Percentiles rank a stretch among this genome's conserved stretches.
Conservation (phyloP, 345 rosid genomes). For the Salix viminalis region DNA sequence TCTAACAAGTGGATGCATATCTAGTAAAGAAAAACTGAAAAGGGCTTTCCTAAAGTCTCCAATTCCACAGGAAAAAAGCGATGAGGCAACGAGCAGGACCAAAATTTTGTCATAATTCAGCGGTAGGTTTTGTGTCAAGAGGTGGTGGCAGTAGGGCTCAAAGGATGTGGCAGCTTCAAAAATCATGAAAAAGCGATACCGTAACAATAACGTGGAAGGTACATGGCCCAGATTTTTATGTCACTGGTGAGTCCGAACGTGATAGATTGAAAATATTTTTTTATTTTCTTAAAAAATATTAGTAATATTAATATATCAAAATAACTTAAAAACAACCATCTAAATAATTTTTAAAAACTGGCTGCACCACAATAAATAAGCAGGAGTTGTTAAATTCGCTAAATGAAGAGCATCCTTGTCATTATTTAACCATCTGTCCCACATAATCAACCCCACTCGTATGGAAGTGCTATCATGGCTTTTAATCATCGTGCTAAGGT, state of each 20-base stretch:
- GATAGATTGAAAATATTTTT: no score
- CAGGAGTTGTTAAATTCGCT: background rate
- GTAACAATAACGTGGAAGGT: background rate
- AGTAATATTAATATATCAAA: no score
- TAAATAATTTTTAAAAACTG: no score
- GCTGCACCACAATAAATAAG: no score
- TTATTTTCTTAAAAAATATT: no score
- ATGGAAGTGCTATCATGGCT: constrained; percentile 1
- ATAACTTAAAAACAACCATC: no score
- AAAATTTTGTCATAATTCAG: background rate
- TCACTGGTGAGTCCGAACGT: background rate
- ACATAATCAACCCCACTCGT: constrained; percentile 4
- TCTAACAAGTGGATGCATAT: background rate
- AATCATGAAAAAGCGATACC: background rate
- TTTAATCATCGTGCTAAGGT: background rate
- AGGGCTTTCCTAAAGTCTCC: background rate
- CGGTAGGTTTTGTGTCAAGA: constrained; percentile 8
- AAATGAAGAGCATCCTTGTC: background rate
- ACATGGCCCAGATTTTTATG: background rate
- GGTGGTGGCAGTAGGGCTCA: background rate
- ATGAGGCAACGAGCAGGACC: background rate
- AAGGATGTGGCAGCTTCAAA: constrained; percentile 4
- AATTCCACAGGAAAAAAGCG: constrained; percentile 9
- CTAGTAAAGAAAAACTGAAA: background rate
- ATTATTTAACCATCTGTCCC: background rate